Evolutionary conservation across 768 basidiomycete species (phyloP), one percentile per base, ranked within the genome.

Genomic region (Mycena crocata): DNA sequence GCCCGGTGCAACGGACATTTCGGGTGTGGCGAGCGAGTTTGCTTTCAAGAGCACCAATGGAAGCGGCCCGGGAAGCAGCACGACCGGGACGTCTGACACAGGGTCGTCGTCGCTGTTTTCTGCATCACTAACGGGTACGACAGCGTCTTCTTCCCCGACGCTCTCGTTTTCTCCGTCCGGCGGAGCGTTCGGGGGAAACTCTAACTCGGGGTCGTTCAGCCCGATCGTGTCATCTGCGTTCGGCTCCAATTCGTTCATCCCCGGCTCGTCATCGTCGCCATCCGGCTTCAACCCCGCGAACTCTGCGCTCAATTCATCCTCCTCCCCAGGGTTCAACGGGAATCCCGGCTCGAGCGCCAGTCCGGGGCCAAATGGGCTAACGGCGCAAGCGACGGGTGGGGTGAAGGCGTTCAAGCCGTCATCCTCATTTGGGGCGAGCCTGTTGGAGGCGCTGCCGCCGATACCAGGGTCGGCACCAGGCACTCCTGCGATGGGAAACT

Each of bases 381-480:
- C 83, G 62, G 75, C 85, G 7, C 87, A 88, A 57, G 68, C 81
- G 30, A 87, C 86, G 21, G 87, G 87, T 5, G 84, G 86, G 42
- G 81, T 94, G 69, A 93, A 91, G 74, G 87, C 92, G 8, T 95
- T 95, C 83, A 93, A 94, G 73, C 94, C 94, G 3, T 85, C 90
- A 3, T 92, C 90, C 2, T 90, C 87, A 44, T 95, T 95, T 74
- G 94, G 94, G 32, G 89, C 91, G 35, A 87, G 89, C 19, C 75
- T 95, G 42, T 72, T 95, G 64, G 91, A 91, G 55, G 86, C 88
- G 3, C 78, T 95, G 39, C 95, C 95, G 3, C 83, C 93, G 7
- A 88, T 94, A 59, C 87, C 91, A 14, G 89, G 86, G 35, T 88
- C 90, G 7, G 75, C 77, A 4, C 78, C 86, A 1, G 79, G 79